Evolutionary conservation across 257 asterid species (phyloP).

Genomic region (Penstemon barbatus): DNA sequence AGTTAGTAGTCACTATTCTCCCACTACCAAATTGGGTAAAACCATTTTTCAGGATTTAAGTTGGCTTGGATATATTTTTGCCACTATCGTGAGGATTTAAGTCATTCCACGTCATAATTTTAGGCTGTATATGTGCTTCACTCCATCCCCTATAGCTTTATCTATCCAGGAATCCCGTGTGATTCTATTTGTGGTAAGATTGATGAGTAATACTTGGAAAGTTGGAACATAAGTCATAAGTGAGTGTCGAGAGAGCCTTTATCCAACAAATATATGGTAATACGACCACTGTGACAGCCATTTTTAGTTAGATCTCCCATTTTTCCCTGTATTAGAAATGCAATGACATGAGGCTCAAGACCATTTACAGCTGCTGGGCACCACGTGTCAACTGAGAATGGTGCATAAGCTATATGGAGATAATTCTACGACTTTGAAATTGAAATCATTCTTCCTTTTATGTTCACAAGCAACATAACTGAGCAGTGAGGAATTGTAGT

Average conservation of each 20-base stretch:
- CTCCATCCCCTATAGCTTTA: neutral
- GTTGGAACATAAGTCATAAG: neutral
- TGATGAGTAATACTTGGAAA: neutral
- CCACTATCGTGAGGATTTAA: neutral
- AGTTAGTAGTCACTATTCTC: neutral
- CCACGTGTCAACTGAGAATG: neutral
- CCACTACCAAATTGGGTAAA: neutral
- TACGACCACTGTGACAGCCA: neutral
- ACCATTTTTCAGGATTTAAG: neutral
- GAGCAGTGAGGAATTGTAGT: no score
- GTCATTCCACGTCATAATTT: neutral
- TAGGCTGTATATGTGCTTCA: neutral
- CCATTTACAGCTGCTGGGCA: neutral
- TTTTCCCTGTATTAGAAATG: neutral
- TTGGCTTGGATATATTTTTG: neutral
- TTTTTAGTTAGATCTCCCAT: neutral
- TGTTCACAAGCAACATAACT: no score
- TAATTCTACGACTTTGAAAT: no score
- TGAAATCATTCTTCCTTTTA: no score
- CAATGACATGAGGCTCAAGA: neutral
- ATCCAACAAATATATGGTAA: neutral
- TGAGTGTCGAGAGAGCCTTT: neutral
- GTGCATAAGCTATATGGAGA: neutral
- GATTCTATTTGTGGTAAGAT: neutral
- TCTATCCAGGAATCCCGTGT: neutral